Evolutionary conservation across 202 grass and related monocot genomes (phyloP), one percentile per base, ranked within the genome.

Genomic region (Zoysia matrella): DNA sequence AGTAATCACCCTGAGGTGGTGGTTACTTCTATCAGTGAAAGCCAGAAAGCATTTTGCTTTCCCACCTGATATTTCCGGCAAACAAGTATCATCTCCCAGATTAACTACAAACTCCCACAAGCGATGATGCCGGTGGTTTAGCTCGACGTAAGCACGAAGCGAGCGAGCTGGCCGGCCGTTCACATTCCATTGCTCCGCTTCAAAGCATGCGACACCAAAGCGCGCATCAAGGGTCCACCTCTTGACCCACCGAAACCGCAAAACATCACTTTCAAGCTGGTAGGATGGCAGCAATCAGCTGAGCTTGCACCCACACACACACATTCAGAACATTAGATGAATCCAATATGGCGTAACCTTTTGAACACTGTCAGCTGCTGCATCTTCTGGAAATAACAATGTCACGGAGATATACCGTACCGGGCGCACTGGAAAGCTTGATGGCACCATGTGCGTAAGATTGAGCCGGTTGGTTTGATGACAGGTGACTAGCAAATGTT

Each of bases 121-220:
- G 11, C n/a, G 22, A 69, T 53, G 36, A 45, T 60, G 41, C 52
- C 8, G n/a, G 12, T 16, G 62, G 22, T 22, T 52, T 52, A 73
- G 67, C 22, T 83, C 73, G 51, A 78, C 82, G 74, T 70, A 47
- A 75, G 42, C 76, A 50, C 52, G 87, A 85, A 85, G 87, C 77
- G 51, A 36, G 30, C 30, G 30, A 85, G 15, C 65, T 7, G 43
- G 76, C 85, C 41, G 36, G 12, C 48, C 67, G 60, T 36, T 60
- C 49, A 42, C 50, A 72, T 82, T 56, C 71, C 54, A 79, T 65
- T 46, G 47, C 69, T 45, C 72, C 67, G 51, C 41, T 65, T 62
- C 67, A 77, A 85, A 89, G 67, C 51, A 89, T 72, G 7, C 46
- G 4, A 58, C 10, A 69, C 15, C 69, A 74, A 54, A 48, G 68